Evolutionary conservation across 2,329 filamentous ascomycete genomes (phyloP), one percentile per base, ranked within the genome.

Genomic region (Trichophaea hybrida): DNA sequence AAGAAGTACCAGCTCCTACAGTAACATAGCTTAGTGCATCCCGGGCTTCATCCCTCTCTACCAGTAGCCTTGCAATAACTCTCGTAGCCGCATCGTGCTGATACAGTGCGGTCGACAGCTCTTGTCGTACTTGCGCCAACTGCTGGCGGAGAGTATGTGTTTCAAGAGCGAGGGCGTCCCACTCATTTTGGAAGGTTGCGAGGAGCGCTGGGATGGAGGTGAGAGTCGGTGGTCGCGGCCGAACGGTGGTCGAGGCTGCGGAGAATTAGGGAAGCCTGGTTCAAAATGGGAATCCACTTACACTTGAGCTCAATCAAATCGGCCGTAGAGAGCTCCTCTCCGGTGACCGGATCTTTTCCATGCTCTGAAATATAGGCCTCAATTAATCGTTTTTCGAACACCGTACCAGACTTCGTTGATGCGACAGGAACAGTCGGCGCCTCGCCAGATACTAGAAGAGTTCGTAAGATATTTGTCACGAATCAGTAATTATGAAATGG

Each of bases 31-130:
- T 88, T 55, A 98, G 75, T 12, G 93, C 88, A 73, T 93, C 86
- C 65, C 91, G 80, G 50, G 93, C 90, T 72, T 97, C 90, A 69
- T 98, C 90, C 64, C 93, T 78, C 76, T 98, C 93, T 71, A 81
- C 85, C n/a, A 86, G 86, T 71, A 98, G 72, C 52, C 91, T 82
- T 65, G 89, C 89, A 73, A 98, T 95, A 53, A 98, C 93, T 64
- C 93, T 80, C 54, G 94, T 84, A n/a, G 93, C 93, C 1, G 93
- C 91, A 77, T 98, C 93, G 69, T 97, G 88, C 74, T 97, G 91
- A 74, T 98, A 98, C 31, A 98, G 78, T 0, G 93, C 88, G 1
- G 88, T 93, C 59, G 88, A 88, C 59, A 98, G 81, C 75, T 98
- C 93, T 74, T 96, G 90, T 66, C 91, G 80, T 46, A 90, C 94